Conservation (phyloP, 73 alveolate genomes). For the Urostyla sp. region DNA sequence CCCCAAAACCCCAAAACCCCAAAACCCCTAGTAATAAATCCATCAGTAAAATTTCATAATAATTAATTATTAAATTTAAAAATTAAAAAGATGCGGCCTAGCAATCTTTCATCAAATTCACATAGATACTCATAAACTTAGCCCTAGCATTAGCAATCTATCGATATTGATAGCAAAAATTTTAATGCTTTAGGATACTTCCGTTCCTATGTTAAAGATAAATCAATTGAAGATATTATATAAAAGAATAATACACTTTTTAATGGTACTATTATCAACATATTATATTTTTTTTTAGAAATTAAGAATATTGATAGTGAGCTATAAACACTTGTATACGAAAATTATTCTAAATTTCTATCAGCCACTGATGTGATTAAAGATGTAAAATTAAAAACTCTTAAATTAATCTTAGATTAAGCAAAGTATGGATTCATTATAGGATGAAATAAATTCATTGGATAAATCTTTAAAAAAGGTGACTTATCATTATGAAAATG, state of each 20-base stretch:
- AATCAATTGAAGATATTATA: slow-evolving; percentile 33
- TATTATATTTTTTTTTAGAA: not conserved
- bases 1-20: not conserved
- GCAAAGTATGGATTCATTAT: slow-evolving; percentile 60
- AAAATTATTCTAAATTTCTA: slow-evolving; percentile 73
- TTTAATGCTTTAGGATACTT: slow-evolving; percentile 27
- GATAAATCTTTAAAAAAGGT: slow-evolving; percentile 33
- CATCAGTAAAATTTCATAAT: not conserved
- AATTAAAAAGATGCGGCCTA: no score
- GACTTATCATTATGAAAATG: slow-evolving; percentile 47
- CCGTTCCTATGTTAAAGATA: slow-evolving; percentile 37
- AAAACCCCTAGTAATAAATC: not conserved
- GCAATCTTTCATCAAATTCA: no score
- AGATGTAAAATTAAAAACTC: slow-evolving; percentile 15
- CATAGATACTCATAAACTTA: no score
- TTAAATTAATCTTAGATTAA: slow-evolving; percentile 26
- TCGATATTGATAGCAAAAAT: slow-evolving; percentile 1
- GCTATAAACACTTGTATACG: slow-evolving; percentile 72
- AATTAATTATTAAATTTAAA: not conserved
- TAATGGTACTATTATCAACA: slow-evolving; percentile 4
- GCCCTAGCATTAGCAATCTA: no score
- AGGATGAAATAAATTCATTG: slow-evolving; percentile 51
- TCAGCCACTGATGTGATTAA: slow-evolving; percentile 68
- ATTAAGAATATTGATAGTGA: slow-evolving; percentile 68
- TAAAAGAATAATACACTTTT: slow-evolving; percentile 40